Percentiles rank a stretch among this genome's conserved stretches.
Evolutionary conservation across 495 filamentous ascomycete genomes (phyloP).

Genomic region (Schizothecium vesticola): DNA sequence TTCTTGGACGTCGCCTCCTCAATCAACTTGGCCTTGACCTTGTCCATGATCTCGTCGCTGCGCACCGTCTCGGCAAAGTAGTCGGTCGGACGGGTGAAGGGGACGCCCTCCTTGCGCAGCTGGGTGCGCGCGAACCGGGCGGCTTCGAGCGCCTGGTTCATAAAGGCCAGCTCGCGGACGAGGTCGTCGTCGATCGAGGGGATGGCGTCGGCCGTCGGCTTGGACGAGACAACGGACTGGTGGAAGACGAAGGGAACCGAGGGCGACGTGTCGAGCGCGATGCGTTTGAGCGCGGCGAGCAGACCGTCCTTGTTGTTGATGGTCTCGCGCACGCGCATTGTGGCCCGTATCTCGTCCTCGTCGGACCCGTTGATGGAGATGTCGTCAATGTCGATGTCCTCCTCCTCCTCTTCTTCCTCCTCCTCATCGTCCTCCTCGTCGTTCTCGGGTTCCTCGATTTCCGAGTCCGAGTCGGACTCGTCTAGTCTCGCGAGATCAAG

Average conservation of each 20-base stretch:
- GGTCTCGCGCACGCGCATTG: conserved; percentile 86
- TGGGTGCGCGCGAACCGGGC: conserved; percentile 62
- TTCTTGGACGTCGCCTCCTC: conserved; percentile 91
- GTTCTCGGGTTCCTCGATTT: conserved; percentile 64
- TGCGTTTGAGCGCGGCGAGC: conserved; percentile 66
- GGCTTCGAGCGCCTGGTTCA: conserved; percentile 80
- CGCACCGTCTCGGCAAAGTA: conserved; percentile 99
- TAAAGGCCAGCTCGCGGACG: conserved; percentile 83
- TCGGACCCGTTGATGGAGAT: conserved; percentile 62
- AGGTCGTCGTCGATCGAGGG: conserved; percentile 80
- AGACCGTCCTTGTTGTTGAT: conserved; percentile 96
- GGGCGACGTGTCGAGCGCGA: conserved; percentile 55
- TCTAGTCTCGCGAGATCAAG: conserved; percentile 28
- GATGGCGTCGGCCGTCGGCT: conserved; percentile 48
- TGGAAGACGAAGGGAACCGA: conserved; percentile 50
- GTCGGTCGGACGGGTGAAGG: conserved; percentile 83
- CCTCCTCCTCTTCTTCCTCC: conserved; percentile 54
- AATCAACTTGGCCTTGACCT: conserved; percentile 86
- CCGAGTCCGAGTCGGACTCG: conserved; percentile 35
- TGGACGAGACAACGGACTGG: conserved; percentile 46
- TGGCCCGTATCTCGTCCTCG: conserved; percentile 62
- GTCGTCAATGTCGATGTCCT: conserved; percentile 80
- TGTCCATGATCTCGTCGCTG: conserved; percentile 95
- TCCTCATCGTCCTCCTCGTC: conserved; percentile 60
- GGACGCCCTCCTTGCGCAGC: conserved; percentile 74